These are phyloP conservation scores for Ophiostoma perfectum DNA, from an alignment of 2,329 filamentous ascomycete species.

Conservation along the genomic window DNA sequence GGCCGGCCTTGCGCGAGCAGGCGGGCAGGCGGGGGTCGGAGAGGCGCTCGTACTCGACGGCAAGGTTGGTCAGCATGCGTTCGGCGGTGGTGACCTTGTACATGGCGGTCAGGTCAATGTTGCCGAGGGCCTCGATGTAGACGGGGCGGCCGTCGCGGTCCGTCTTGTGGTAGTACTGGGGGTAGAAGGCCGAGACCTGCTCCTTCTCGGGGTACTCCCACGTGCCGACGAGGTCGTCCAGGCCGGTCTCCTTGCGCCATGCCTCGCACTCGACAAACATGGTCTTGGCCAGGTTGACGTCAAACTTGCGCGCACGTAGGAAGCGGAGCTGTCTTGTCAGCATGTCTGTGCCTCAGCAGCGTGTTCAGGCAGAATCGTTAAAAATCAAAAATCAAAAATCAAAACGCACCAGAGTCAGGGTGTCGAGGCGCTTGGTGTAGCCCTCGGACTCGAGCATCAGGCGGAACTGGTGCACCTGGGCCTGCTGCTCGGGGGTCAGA, in stretches of 20 bases:
- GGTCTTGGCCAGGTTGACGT: constrained; percentile 69
- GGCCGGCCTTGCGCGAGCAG: constrained; percentile 84
- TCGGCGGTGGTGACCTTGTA: constrained; percentile 88
- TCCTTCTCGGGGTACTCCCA: constrained; percentile 86
- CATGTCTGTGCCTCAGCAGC: not conserved
- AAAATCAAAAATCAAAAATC: not conserved
- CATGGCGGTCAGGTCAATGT: constrained; percentile 84
- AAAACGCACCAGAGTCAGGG: constrained; percentile 71
- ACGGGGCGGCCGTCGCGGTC: constrained; percentile 93
- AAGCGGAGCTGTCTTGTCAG: constrained; percentile 63
- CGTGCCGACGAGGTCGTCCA: constrained; percentile 71
- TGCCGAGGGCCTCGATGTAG: constrained; percentile 94
- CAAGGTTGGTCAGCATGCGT: constrained; percentile 93
- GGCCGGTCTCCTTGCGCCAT: constrained; percentile 82
- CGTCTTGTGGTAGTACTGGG: constrained; percentile 98
- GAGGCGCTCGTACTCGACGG: constrained; percentile 95
- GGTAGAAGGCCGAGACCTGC: constrained; percentile 84
- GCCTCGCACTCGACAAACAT: constrained; percentile 90
- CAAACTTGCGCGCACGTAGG: constrained; percentile 90
- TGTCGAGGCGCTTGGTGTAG: constrained; percentile 80
- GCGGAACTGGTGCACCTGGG: constrained; percentile 80
- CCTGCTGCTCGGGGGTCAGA: constrained; percentile 81
- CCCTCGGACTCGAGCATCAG: constrained; percentile 77
- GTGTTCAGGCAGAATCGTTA: not conserved
- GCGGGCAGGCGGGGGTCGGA: constrained; percentile 88